A percentile compares a stretch with the other conserved stretches of the same genome.
These are phyloP conservation scores for Xylaria digitata DNA, from an alignment of 2,329 filamentous ascomycete species.

Conservation along the genomic window DNA sequence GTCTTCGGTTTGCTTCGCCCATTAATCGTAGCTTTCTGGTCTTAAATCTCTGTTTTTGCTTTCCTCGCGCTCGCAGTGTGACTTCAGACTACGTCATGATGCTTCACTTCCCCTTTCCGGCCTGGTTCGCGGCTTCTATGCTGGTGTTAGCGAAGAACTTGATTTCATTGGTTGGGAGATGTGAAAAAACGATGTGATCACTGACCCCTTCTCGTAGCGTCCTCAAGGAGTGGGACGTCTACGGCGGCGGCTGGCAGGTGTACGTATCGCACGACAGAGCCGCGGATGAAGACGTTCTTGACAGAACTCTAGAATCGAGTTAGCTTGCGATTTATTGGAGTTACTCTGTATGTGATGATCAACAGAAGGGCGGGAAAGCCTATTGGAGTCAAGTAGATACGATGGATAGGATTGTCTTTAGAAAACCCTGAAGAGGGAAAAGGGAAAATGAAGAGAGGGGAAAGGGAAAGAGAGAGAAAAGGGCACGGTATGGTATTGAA, in stretches of 20 bases:
- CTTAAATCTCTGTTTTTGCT: background rate
- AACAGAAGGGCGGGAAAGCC: too few species aligned
- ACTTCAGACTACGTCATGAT: constrained; percentile 3
- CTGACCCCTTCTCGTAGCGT: constrained; percentile 85
- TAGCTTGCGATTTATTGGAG: background rate
- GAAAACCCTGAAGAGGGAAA: too few species aligned
- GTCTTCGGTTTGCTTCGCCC: background rate
- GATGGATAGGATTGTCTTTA: too few species aligned
- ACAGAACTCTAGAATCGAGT: constrained; percentile 69
- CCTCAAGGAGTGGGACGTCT: constrained; percentile 87
- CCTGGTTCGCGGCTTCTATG: constrained; percentile 68
- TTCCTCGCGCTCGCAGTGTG: background rate
- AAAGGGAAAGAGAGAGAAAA: background rate
- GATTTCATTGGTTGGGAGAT: background rate
- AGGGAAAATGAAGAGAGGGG: background rate
- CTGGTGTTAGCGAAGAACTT: constrained; percentile 2
- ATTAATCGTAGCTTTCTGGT: background rate
- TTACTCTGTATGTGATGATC: too few species aligned
- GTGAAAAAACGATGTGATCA: background rate
- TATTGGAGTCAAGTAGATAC: too few species aligned
- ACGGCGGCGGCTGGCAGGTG: constrained; percentile 85
- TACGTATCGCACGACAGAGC: constrained; percentile 92
- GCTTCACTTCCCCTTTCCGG: constrained; percentile 64
- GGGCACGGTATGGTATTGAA: background rate
- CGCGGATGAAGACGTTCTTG: constrained; percentile 95